Evolutionary conservation across 352 stramenopile species (phyloP), one percentile per base, ranked within the genome.

Genomic region (Globisporangium nunn): DNA sequence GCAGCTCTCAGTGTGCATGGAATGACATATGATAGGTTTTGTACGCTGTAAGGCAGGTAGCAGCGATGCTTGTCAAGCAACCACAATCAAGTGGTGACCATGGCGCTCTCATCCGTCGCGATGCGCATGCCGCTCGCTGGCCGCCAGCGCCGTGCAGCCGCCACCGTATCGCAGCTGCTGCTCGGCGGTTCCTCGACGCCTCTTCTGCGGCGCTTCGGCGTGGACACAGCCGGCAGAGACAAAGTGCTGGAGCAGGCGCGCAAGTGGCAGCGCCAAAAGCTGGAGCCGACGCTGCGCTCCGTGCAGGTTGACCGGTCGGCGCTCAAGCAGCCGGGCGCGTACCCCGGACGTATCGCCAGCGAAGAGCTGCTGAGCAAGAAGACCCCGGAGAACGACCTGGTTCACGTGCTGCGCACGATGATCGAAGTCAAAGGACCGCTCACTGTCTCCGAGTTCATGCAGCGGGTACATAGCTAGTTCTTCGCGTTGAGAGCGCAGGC

Each of bases 391-490:
- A 94, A 85, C n/a, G 58, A 75, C 18, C 67, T 94, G 15, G 79
- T 88, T 43, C 78, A 88, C 33, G 45, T 91, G 35, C 71, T 98
- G 31, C 80, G 89, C 50, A 84, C 82, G 41, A 93, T 96, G 67
- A 98, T 98, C 66, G 84, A 94, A 59, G 88, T 98, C 14, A 87
- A 93, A 23, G 84, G 88, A 1, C 92, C 95, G 39, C 89, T 98
- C 46, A 97, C 90, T 0, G 83, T 97, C n/a, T 78, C 91, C 45
- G 95, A 98, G 67, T 98, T 96, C 70, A 98, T 98, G 93, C 74
- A 84, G 39, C 78, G 84, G 14, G 73, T 83, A 61, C 52, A 54
- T 68, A 39, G 18, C 0, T 54, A 37, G 14, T 6, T 46, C 6
- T 8, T 23, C 14, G 39, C 18, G 45, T 8, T 18, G 54, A 15